A percentile compares a stretch with the other conserved stretches of the same genome.
These are phyloP conservation scores for Nicotiana benthamiana DNA, from an alignment of 257 asterid species.

Conservation along the genomic window DNA sequence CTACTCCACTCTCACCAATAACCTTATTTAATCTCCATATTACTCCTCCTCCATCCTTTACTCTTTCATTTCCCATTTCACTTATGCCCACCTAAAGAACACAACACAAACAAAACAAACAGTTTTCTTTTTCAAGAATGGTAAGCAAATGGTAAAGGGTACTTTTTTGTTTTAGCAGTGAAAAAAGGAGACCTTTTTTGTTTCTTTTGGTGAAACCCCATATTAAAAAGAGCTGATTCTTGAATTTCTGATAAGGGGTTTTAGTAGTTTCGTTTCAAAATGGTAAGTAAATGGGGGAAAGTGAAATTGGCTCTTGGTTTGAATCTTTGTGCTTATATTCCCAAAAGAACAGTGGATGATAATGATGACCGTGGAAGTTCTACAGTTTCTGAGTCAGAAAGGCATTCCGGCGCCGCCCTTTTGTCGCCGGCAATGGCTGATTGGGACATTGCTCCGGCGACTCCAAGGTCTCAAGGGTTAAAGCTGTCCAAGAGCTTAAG, in stretches of 20 bases:
- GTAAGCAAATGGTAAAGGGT: no score
- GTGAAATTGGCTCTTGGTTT: conserved; percentile 74
- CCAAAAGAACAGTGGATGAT: conserved; percentile 37
- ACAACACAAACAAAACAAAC: background rate
- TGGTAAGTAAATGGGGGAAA: conserved; percentile 95
- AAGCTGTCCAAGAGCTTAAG: conserved; percentile 76
- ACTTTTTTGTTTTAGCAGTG: no score
- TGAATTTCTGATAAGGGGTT: conserved; percentile 17
- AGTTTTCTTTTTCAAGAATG: no score
- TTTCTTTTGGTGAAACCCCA: conserved; percentile 11
- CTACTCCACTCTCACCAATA: conserved; percentile 1
- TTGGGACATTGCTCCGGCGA: conserved; percentile 49
- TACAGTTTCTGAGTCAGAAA: conserved; percentile 1
- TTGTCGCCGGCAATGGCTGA: conserved; percentile 50
- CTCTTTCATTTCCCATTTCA: conserved; percentile 4
- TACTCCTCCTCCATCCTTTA: conserved; percentile 10
- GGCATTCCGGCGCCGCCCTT: conserved; percentile 57
- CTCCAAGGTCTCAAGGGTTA: conserved; percentile 43
- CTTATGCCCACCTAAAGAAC: conserved; percentile 31
- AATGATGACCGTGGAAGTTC: conserved; percentile 25
- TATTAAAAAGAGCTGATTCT: conserved; percentile 1
- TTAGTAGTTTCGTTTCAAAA: conserved; percentile 10
- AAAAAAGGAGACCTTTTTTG: background rate
- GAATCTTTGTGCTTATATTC: conserved; percentile 60
- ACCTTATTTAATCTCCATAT: conserved; percentile 9